Conservation (phyloP, 2,329 filamentous ascomycete species). For the Talaromyces albobiverticillius region DNA sequence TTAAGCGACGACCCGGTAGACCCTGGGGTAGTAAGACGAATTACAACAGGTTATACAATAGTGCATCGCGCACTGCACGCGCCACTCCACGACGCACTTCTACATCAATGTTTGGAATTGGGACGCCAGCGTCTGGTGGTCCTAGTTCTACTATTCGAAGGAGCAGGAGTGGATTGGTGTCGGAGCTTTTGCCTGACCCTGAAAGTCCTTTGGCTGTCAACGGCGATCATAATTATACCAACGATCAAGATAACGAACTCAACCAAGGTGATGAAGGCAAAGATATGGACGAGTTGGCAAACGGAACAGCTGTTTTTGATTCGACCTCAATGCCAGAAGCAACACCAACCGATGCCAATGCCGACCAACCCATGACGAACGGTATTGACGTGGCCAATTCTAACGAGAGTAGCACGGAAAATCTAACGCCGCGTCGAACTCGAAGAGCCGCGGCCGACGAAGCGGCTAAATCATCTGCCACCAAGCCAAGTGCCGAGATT, state of each 20-base stretch:
- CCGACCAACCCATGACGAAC: slow-evolving; percentile 11
- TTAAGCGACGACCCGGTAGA: slow-evolving; percentile 37
- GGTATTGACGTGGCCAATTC: not conserved
- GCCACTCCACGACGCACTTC: slow-evolving; percentile 35
- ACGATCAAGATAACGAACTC: not conserved
- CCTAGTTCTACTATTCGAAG: slow-evolving; percentile 19
- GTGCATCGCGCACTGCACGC: slow-evolving; percentile 30
- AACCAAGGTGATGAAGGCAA: not conserved
- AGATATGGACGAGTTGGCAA: not conserved
- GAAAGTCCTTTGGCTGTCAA: slow-evolving; percentile 3
- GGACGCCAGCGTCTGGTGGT: slow-evolving; percentile 27
- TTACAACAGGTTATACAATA: slow-evolving; percentile 27
- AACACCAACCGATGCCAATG: slow-evolving; percentile 18
- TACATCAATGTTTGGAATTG: slow-evolving; percentile 21
- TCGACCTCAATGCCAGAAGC: not conserved
- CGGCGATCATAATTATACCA: not conserved
- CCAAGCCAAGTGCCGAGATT: not conserved
- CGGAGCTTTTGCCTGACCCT: slow-evolving; percentile 1
- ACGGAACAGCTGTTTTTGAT: not conserved
- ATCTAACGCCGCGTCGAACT: slow-evolving; percentile 9
- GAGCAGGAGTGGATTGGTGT: slow-evolving; percentile 30
- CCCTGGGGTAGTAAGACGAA: slow-evolving; percentile 33
- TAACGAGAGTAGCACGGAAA: slow-evolving; percentile 1
- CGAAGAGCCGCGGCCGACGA: slow-evolving; percentile 5
- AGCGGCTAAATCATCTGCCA: slow-evolving; percentile 1